Evolutionary conservation across 495 filamentous ascomycete species (phyloP), one percentile per base, ranked within the genome.

Genomic region (Trichoderma reesei): DNA sequence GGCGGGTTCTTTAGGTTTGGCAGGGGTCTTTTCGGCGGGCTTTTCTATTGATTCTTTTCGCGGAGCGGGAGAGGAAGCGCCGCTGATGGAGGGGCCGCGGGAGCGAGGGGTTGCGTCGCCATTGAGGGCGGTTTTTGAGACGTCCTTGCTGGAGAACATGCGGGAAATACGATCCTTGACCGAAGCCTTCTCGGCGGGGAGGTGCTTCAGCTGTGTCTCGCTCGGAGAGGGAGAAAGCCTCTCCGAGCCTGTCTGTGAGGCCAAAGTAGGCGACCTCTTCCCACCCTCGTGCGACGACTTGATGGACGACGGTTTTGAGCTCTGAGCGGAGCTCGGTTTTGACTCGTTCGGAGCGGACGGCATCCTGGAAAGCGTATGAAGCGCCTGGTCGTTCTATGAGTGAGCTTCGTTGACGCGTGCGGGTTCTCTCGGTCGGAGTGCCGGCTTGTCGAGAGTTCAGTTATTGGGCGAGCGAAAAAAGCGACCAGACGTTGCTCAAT

Each of bases 61-160:
- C 13, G 69, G 64, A 61, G 65, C 4, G 66, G 73, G 18, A 65
- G 60, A 20, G 36, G 59, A 60, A 69, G 72, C 67, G 64, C 68
- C 41, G 65, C 68, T 39, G 62, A 68, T 31, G 61, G 60, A 59
- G 63, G 66, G 48, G 65, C 65, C 62, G 65, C 61, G 42, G 42
- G 61, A 48, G 20, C 65, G 48, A 59, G 60, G 54, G 13, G 68
- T 62, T 13, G 61, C 65, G 10, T 67, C 39, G 18, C 70, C 64
- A 59, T 73, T 59, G 41, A 31, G 64, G 46, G 67, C 41, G 54
- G 60, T 67, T 1, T 68, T 69, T 20, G 72, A 41, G 41, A 73
- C 69, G 51, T 80, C 76, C 62, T 77, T 80, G 67, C 73, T 77
- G 60, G 77, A 80, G 68, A 82, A 80, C 74, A 80, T 82, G 70